phyloP scores from a whole-genome alignment of 441 rosid species.

The Pelargonium myrrhifolium region DNA sequence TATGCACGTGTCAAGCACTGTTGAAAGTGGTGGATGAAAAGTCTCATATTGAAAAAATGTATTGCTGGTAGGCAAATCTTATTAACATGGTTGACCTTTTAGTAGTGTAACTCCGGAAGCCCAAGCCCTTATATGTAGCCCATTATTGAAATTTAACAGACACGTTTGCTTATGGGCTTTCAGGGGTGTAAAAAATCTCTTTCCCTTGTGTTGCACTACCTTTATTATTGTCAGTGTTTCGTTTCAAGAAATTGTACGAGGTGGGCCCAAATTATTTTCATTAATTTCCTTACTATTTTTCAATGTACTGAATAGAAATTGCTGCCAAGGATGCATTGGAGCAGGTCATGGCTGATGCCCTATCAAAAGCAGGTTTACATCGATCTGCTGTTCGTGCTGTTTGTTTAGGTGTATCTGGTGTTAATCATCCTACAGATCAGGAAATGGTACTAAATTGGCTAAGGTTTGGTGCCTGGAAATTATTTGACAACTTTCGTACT shows the following conservation, averaged over 20 bases:
- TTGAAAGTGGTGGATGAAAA: no score
- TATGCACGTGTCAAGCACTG: no score
- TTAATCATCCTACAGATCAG: slow-evolving; percentile 84
- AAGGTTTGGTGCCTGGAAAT: slow-evolving; percentile 41
- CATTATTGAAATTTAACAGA: no score
- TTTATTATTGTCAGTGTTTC: background rate
- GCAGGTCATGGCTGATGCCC: slow-evolving; percentile 84
- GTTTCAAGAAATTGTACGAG: background rate
- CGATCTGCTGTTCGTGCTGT: slow-evolving; percentile 78
- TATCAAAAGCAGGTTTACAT: slow-evolving; percentile 52
- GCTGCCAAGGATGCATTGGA: slow-evolving; percentile 81
- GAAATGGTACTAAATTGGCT: slow-evolving; percentile 70
- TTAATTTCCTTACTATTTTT: background rate
- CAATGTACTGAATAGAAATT: slow-evolving; percentile 37
- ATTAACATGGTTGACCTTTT: no score
- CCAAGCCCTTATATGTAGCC: no score
- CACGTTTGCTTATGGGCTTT: background rate
- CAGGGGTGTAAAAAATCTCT: background rate
- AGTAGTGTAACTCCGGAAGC: no score
- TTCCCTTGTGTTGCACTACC: background rate
- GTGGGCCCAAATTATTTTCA: background rate
- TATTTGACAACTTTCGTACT: slow-evolving; percentile 2
- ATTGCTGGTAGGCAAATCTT: no score
- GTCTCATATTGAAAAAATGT: no score
- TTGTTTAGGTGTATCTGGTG: slow-evolving; percentile 92